Base-by-base conservation (phyloP, 257 asterid genomes). In the Handroanthus guayacan region DNA sequence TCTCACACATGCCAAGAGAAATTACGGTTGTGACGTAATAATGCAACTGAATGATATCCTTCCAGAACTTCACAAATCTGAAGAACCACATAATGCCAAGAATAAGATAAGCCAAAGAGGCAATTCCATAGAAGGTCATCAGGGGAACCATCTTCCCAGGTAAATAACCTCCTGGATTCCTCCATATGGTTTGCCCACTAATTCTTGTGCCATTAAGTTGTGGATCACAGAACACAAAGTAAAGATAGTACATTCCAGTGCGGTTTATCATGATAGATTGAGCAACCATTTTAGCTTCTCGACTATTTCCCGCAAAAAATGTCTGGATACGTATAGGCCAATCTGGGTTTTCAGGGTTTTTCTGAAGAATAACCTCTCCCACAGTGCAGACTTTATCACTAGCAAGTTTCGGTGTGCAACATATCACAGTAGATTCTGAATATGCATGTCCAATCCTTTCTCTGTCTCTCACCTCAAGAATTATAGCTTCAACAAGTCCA, bases 151-250 rank as follows among this genome's bases (percentile, higher is more conserved):
- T 58, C 36, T 25, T 58, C 4, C 64, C 64, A 1, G 64, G 41
- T 25, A 58, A 25, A 58, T 58, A 58, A 58, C 64, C 64, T 25
- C 17, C 64, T 9, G 64, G 64, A 60, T 60, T 60, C 7, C 65
- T 60, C 64, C 65, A 60, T 5, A 60, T 14, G 7, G 44, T 60
- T 31, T 14, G 12, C 4, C 44, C 44, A 31, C 18, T 60, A 6
- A 60, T 60, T 31, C 12, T 3, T 31, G 65, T 60, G 17, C 65
- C 65, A 13, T 60, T 60, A 4, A 60, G 65, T 11, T 60, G 16
- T 25, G 65, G 65, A 12, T 60, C 65, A 60, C 65, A 60, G 7
- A 60, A 60, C 65, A 60, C 17, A 31, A 60, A 60, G 65, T 58
- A 58, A 4, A 58, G 64, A 58, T 58, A 58, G 39, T 58, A 58